Evolutionary conservation across 2,329 filamentous ascomycete genomes (phyloP).

Genomic region (Magnaporthiopsis rhizophila): DNA sequence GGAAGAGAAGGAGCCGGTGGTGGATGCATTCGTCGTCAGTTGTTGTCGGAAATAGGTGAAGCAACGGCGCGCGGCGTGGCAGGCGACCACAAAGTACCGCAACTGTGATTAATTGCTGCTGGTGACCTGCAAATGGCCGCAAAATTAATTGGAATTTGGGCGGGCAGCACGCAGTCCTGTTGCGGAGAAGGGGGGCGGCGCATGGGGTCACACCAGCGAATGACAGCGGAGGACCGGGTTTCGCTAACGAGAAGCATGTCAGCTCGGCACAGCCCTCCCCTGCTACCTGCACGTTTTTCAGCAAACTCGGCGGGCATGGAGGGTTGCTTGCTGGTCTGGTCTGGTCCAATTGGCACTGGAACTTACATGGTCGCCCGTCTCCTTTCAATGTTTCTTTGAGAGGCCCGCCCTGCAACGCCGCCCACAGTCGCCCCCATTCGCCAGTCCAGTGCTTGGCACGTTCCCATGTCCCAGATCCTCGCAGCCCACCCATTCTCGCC

Average conservation of each 20-base stretch:
- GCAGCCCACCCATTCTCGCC: conserved; percentile 8
- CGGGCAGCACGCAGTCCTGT: neutral
- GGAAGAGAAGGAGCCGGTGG: too few species aligned
- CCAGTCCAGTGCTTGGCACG: neutral
- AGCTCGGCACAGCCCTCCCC: neutral
- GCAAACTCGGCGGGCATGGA: neutral
- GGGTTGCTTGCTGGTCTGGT: neutral
- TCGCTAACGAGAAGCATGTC: conserved; percentile 1
- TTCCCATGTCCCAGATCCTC: conserved; percentile 4
- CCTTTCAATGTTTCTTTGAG: neutral
- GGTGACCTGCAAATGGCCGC: too few species aligned
- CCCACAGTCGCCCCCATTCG: neutral
- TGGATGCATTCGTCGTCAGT: too few species aligned
- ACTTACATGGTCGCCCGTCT: neutral
- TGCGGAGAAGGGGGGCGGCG: neutral
- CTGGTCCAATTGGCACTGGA: neutral
- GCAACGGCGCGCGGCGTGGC: too few species aligned
- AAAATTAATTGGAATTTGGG: neutral
- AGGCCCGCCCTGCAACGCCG: conserved; percentile 1
- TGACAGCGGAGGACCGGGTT: neutral
- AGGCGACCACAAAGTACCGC: too few species aligned
- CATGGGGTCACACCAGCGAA: conserved; percentile 3
- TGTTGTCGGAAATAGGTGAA: too few species aligned
- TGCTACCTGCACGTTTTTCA: neutral
- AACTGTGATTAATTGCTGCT: neutral